Evolutionary conservation across 2,329 filamentous ascomycete species (phyloP), one percentile per base, ranked within the genome.

Genomic region (Trichothecium sympodiale): DNA sequence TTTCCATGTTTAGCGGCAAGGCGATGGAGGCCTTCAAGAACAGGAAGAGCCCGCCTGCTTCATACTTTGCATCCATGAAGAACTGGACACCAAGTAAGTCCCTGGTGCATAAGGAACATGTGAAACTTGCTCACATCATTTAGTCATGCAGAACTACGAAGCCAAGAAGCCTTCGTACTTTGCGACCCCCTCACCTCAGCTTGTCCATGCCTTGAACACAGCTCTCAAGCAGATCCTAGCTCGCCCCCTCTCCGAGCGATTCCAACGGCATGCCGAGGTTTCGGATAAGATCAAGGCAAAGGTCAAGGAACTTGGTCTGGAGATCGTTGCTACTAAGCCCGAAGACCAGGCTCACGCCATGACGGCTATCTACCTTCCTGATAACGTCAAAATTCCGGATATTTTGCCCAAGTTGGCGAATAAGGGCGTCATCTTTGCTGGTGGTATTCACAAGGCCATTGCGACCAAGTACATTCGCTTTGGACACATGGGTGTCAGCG

Each of bases 101-200:
- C 38, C 25, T 14, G n/a, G 23, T 15, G 13, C 31, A 25, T 35
- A 31, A 32, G 12, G 7, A 13, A 4, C 13, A n/a, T n/a, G n/a
- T n/a, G n/a, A n/a, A n/a, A n/a, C n/a, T n/a, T n/a, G n/a, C n/a
- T n/a, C n/a, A n/a, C n/a, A 12, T 17, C 17, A 8, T 9, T 13
- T 17, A 84, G 82, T 98, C 61, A 96, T 98, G 89, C 79, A 91
- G 65, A 96, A 95, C 65, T 98, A 98, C 62, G 91, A 98, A 66
- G 85, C 86, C 44, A 86, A 88, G 69, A 98, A 96, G 67, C 77
- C 91, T 27, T 94, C 87, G 3, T 98, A 98, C 69, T 98, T 98
- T 54, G 91, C 91, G 27, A 98, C 91, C 2, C 91, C 91, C 1
- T 87, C 88, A 4, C 91, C 91, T 12, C 91, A 98, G 62, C 76